phyloP scores from a whole-genome alignment of 2,329 filamentous ascomycete species.

The Aureobasidium lini region DNA sequence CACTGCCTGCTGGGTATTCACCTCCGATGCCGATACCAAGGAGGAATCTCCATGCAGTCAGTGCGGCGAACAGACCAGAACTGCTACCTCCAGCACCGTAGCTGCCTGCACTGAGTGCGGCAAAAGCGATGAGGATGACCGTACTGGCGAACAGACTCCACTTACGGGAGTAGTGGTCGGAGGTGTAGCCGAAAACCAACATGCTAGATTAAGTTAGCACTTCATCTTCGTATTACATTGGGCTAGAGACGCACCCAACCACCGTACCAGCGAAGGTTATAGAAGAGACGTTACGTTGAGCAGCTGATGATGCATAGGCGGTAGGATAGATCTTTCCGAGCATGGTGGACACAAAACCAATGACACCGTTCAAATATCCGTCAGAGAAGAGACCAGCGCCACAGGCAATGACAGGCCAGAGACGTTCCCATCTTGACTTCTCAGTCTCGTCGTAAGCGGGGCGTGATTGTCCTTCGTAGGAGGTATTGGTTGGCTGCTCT shows the following conservation, averaged over 20 bases:
- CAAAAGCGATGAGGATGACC: constrained; percentile 76
- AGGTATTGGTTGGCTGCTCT: background rate
- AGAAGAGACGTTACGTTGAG: constrained; percentile 66
- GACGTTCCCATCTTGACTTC: constrained; percentile 38
- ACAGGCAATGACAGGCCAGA: constrained; percentile 75
- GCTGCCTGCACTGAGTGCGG: constrained; percentile 66
- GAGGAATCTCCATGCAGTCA: constrained; percentile 81
- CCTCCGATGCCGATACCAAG: constrained; percentile 46
- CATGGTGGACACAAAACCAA: constrained; percentile 78
- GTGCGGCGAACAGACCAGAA: constrained; percentile 65
- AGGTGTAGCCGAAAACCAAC: constrained; percentile 70
- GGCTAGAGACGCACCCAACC: constrained; percentile 35
- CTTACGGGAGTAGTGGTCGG: constrained; percentile 78
- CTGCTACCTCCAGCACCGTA: constrained; percentile 65
- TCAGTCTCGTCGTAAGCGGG: background rate
- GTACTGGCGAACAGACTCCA: constrained; percentile 77
- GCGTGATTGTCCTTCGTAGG: background rate
- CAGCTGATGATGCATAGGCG: constrained; percentile 59
- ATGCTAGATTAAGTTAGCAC: constrained; percentile 37
- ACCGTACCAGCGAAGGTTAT: constrained; percentile 84
- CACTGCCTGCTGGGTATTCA: constrained; percentile 76
- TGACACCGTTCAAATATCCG: constrained; percentile 87
- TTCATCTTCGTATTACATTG: constrained; percentile 24
- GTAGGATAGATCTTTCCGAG: constrained; percentile 60
- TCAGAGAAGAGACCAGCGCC: constrained; percentile 87